Base-by-base conservation (phyloP, 352 stramenopile species). In the Pythium aristosporum region DNA sequence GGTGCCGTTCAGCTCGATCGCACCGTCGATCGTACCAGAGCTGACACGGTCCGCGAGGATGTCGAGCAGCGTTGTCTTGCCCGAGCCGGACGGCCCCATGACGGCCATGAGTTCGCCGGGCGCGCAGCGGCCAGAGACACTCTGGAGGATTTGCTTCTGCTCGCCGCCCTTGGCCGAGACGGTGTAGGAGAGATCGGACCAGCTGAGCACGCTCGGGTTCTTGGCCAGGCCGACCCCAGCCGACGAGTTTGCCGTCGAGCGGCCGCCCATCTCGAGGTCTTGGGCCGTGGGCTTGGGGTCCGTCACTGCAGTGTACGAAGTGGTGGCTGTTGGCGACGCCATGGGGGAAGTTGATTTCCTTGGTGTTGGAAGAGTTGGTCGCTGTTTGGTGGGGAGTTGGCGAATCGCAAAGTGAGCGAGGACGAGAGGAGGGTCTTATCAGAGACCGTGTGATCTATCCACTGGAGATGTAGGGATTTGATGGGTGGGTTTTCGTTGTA, bases 51-150 rank as follows among this genome's bases (percentile, higher is more conserved):
- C 75, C 0, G 82, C 78, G n/a, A 91, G 58, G 12, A 89, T 76
- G 44, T 91, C 82, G 9, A 91, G 67, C 39, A 91, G 50, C 18
- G 82, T 89, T 0, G 77, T 86, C 71, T 91, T 91, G 20, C 82
- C 82, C 4, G 73, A 67, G 36, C 82, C 82, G 0, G 82, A 91
- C 1, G 82, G 80, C 1, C 82, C 82, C 34, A 92, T 82, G 58
- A 91, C 82, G 28, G 78, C 82, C 1, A 79, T 89, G 48, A 92
- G 74, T 12, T 89, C 81, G 21, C 80, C 79, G 1, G 83, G 82
- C 0, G 60, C 68, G 0, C 77, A 88, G 58, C 79, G 71, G 0
- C 83, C 83, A 50, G 77, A 80, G 8, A 90, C 72, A 47, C 85
- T 80, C 21, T 72, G 74, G 2, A 92, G 63, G 39, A 92, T 89